phyloP scores from a whole-genome alignment of 1,139 yeast species.

The Candida mesenterica region DNA sequence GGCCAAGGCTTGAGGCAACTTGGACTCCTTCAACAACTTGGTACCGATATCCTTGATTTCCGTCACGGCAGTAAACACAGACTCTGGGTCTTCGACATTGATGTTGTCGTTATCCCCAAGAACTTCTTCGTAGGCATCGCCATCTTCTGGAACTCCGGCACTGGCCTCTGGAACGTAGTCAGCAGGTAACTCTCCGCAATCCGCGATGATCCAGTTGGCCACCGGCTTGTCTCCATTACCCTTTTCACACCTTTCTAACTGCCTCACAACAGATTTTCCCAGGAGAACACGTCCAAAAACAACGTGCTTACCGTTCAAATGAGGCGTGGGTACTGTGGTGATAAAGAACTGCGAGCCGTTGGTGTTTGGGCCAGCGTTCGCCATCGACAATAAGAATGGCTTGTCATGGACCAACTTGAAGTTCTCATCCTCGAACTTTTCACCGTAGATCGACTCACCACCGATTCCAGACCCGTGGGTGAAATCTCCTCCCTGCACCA shows the following conservation, averaged over 20 bases:
- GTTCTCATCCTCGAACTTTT: slow-evolving; percentile 91
- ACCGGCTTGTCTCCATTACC: slow-evolving; percentile 63
- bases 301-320: slow-evolving; percentile 91
- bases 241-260: slow-evolving; percentile 69
- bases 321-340: slow-evolving; percentile 81
- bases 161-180: slow-evolving; percentile 50
- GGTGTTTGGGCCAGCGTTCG: slow-evolving; percentile 92
- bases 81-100: slow-evolving; percentile 55
- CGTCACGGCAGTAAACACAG: slow-evolving; percentile 65
- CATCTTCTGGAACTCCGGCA: slow-evolving; percentile 54
- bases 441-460: slow-evolving; percentile 94
- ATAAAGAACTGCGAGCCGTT: slow-evolving; percentile 96
- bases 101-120: slow-evolving; percentile 72
- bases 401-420: slow-evolving; percentile 72
- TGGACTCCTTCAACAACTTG: slow-evolving; percentile 62
- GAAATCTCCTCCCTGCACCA: slow-evolving; percentile 98
- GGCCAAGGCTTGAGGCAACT: slow-evolving; percentile 52
- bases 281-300: slow-evolving; percentile 88
- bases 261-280: slow-evolving; percentile 80
- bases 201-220: slow-evolving; percentile 65
- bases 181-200: slow-evolving; percentile 72
- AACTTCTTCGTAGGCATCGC: slow-evolving; percentile 78
- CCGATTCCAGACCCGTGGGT: slow-evolving; percentile 89
- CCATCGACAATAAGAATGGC: slow-evolving; percentile 93
- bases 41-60: slow-evolving; percentile 81